Conservation (phyloP, 2,329 filamentous ascomycete species). For the Polytolypa hystricis region DNA sequence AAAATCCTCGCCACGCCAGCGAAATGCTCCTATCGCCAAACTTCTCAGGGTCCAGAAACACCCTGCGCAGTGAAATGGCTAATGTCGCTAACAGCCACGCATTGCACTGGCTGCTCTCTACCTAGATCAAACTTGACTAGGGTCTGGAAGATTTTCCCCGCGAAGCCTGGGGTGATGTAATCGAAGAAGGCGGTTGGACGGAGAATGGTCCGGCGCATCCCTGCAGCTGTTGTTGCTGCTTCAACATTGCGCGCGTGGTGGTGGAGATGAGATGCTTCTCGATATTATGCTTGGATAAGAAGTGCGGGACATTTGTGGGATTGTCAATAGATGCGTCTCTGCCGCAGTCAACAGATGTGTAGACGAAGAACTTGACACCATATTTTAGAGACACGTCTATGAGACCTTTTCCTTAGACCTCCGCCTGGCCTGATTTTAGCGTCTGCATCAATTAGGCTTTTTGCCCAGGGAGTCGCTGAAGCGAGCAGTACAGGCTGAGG, state of each 20-base stretch:
- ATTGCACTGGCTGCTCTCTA: slow-evolving; percentile 33
- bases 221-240: slow-evolving; percentile 30
- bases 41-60: background rate
- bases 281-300: slow-evolving; percentile 50
- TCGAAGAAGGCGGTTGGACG: slow-evolving; percentile 55
- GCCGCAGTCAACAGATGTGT: slow-evolving; percentile 53
- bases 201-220: slow-evolving; percentile 51
- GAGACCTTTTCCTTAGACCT: slow-evolving; percentile 47
- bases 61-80: background rate
- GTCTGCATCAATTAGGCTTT: too few species aligned
- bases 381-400: slow-evolving; percentile 47
- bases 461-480: background rate
- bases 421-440: slow-evolving; percentile 34
- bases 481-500: too few species aligned
- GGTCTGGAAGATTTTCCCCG: slow-evolving; percentile 39
- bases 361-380: slow-evolving; percentile 51
- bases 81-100: slow-evolving; percentile 23
- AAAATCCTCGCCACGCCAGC: background rate
- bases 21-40: background rate
- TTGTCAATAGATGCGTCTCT: slow-evolving; percentile 43
- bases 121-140: slow-evolving; percentile 29
- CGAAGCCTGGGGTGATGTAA: slow-evolving; percentile 37
- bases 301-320: slow-evolving; percentile 50
- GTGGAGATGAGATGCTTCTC: slow-evolving; percentile 55
- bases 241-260: too few species aligned